Conservation (phyloP, 768 basidiomycete genomes). For the Rhodotorula kratochvilovae region DNA sequence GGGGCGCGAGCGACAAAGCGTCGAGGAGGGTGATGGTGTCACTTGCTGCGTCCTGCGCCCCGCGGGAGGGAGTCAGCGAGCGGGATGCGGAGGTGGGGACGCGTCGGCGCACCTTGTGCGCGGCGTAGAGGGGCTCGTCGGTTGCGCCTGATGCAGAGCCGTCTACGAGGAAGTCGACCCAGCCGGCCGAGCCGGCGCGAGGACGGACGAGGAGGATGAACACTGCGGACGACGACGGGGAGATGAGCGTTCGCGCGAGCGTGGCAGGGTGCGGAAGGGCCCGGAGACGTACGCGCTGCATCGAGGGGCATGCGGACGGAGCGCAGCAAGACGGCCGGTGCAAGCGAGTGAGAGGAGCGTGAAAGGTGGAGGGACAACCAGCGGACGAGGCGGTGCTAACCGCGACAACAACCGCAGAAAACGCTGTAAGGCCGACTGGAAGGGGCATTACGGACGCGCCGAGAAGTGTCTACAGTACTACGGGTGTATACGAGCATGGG, state of each 20-base stretch:
- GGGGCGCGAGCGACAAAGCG: background rate
- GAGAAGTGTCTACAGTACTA: background rate
- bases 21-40: slow-evolving; percentile 4
- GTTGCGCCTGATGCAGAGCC: fast-evolving
- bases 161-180: slow-evolving; percentile 14
- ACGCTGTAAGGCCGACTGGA: too few relatives aligned
- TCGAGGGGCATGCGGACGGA: background rate
- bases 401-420: too few relatives aligned
- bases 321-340: too few relatives aligned
- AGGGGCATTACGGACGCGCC: too few relatives aligned
- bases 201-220: slow-evolving; percentile 26
- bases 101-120: slow-evolving; percentile 9
- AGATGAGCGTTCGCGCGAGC: background rate
- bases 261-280: background rate
- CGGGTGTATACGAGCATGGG: background rate
- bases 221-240: background rate
- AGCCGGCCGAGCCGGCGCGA: background rate
- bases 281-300: background rate
- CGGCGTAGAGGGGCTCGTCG: background rate
- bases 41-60: background rate
- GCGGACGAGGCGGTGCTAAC: too few relatives aligned
- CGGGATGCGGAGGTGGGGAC: background rate
- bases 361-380: too few relatives aligned
- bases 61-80: background rate
- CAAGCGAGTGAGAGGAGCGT: too few relatives aligned